Conservation (phyloP, 495 filamentous ascomycete species). For the Talaromyces liani region DNA sequence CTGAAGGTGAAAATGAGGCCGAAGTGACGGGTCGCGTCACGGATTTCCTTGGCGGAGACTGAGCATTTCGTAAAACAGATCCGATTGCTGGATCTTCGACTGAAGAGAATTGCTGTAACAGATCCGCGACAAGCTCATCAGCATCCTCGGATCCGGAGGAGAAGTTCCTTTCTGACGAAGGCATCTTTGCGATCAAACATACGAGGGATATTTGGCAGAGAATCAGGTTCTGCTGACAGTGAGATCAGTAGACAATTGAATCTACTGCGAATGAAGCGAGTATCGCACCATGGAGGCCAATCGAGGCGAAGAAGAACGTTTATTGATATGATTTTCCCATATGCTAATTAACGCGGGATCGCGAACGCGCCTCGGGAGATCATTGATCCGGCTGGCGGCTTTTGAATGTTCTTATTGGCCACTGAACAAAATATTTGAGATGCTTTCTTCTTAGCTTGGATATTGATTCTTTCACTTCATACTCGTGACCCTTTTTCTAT, state of each 20-base stretch:
- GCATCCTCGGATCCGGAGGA: slow-evolving; percentile 11
- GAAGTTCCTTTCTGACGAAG: slow-evolving; percentile 2
- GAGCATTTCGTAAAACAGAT: background rate
- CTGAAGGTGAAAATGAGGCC: background rate
- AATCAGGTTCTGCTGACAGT: background rate
- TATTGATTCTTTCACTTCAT: background rate
- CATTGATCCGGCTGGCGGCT: background rate
- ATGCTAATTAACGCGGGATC: background rate
- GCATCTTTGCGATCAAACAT: background rate
- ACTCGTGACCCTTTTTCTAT: background rate
- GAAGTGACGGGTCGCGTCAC: background rate
- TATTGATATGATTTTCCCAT: background rate
- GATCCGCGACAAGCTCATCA: slow-evolving; percentile 15
- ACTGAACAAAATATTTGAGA: background rate
- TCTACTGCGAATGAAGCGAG: background rate
- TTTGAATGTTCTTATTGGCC: background rate
- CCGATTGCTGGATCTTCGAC: background rate
- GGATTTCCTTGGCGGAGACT: background rate
- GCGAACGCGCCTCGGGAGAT: background rate
- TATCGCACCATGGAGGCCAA: background rate
- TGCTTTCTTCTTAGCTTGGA: background rate
- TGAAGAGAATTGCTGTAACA: slow-evolving; percentile 14
- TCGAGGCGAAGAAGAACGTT: background rate
- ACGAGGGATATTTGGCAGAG: background rate
- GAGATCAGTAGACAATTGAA: background rate